These are phyloP conservation scores for Ogataea trehalophila DNA, from an alignment of 805 yeast genomes.

Conservation along the genomic window DNA sequence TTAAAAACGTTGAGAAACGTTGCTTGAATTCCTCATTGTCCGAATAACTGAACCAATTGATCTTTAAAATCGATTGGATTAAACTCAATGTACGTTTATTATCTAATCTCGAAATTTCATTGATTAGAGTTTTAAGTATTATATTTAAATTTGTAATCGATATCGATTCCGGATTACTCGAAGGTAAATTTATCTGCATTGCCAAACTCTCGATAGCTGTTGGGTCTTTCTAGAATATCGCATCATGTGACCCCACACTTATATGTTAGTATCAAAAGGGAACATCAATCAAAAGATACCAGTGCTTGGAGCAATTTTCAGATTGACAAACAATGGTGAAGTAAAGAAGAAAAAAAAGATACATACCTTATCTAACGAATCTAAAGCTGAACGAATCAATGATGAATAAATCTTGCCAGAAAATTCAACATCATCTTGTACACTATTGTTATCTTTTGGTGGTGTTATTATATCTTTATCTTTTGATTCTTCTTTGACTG, in stretches of 20 bases:
- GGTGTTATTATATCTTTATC: not conserved
- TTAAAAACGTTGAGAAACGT: conserved; percentile 64
- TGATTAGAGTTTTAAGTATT: conserved; percentile 53
- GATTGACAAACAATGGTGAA: conserved; percentile 6
- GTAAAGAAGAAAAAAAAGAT: conserved; percentile 3
- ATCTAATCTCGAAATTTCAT: conserved; percentile 66
- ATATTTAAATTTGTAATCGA: conserved; percentile 47
- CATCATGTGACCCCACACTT: too few relatives aligned
- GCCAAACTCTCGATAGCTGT: conserved; percentile 56
- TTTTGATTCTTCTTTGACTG: not conserved
- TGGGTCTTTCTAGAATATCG: conserved; percentile 36
- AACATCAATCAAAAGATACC: too few relatives aligned
- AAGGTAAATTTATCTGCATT: conserved; percentile 51
- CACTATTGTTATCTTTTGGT: not conserved
- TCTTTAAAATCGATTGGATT: conserved; percentile 56
- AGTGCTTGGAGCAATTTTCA: not conserved
- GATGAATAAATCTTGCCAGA: conserved; percentile 25
- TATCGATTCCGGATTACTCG: conserved; percentile 48
- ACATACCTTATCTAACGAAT: conserved; percentile 57
- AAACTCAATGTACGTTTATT: conserved; percentile 46
- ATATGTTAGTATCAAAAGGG: conserved; percentile 20
- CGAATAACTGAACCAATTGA: conserved; percentile 57
- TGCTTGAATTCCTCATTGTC: conserved; percentile 35
- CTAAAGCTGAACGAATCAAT: conserved; percentile 63
- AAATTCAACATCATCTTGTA: conserved; percentile 11